These are phyloP conservation scores for Dendrocalamus sinicus DNA, from an alignment of 176 grass and related monocot genomes.

Conservation along the genomic window DNA sequence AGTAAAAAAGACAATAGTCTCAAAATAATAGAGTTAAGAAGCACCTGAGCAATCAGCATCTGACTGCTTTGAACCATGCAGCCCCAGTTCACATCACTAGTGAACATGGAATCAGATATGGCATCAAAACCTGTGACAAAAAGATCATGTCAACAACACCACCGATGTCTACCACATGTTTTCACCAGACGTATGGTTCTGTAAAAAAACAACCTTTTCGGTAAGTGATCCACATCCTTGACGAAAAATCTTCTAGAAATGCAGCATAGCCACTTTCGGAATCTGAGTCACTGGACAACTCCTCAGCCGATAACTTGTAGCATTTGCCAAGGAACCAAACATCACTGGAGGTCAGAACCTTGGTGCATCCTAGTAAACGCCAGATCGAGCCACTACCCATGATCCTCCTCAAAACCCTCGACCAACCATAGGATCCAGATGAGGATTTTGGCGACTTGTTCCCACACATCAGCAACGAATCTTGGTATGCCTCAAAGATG, in stretches of 20 bases:
- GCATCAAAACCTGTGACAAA: conserved; percentile 64
- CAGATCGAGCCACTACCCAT: conserved; percentile 66
- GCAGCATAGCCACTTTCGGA: conserved; percentile 43
- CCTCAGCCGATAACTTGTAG: conserved; percentile 59
- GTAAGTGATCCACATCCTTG: conserved; percentile 98
- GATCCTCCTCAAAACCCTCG: conserved; percentile 68
- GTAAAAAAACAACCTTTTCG: conserved; percentile 68
- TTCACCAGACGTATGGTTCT: background rate
- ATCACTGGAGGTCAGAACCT: conserved; percentile 56
- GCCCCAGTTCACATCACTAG: conserved; percentile 89
- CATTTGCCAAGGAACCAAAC: conserved; percentile 94
- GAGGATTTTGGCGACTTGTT: conserved; percentile 33
- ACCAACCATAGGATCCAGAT: conserved; percentile 71
- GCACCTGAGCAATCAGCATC: conserved; percentile 93
- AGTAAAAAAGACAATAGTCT: background rate
- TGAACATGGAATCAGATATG: conserved; percentile 72
- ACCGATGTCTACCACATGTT: background rate
- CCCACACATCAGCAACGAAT: conserved; percentile 24
- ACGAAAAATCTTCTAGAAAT: conserved; percentile 79
- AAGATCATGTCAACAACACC: background rate
- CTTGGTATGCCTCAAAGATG: conserved; percentile 67
- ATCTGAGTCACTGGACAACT: conserved; percentile 43
- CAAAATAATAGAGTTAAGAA: background rate
- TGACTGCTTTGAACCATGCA: conserved; percentile 99
- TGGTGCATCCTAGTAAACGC: conserved; percentile 66